A percentile compares a stretch with the other conserved stretches of the same genome.
Conservation (phyloP, 805 yeast genomes). For the Candida peoriensis region DNA sequence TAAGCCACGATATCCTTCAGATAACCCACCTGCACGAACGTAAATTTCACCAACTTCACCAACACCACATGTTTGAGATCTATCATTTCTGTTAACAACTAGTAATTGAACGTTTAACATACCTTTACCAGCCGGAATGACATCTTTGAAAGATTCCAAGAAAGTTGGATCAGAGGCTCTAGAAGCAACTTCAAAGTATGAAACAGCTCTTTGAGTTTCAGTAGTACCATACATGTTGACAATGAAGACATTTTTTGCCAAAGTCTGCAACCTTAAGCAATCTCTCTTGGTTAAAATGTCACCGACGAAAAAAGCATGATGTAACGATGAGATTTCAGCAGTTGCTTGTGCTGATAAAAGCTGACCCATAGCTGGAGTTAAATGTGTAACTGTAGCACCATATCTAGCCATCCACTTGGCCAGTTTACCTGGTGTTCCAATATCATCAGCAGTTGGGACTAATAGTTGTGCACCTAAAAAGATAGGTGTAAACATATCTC, state of each 20-base stretch:
- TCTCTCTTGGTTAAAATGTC: conserved; percentile 97
- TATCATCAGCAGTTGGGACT: conserved; percentile 95
- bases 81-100: conserved; percentile 87
- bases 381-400: conserved; percentile 92
- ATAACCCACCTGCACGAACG: conserved; percentile 96
- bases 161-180: conserved; percentile 63
- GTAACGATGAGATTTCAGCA: conserved; percentile 76
- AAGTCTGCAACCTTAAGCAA: conserved; percentile 84
- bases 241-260: conserved; percentile 84
- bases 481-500: conserved; percentile 98
- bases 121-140: conserved; percentile 98
- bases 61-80: conserved; percentile 90
- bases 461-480: conserved; percentile 90
- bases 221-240: conserved; percentile 99
- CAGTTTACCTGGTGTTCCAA: conserved; percentile 95
- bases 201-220: conserved; percentile 97
- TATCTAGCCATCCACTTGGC: conserved; percentile 96
- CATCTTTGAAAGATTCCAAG: conserved; percentile 81
- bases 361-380: conserved; percentile 99
- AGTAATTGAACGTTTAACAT: conserved; percentile 92
- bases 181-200: conserved; percentile 84
- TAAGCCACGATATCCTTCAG: conserved; percentile 91
- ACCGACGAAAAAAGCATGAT: conserved; percentile 98
- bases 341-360: conserved; percentile 92
- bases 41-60: conserved; percentile 99